Evolutionary conservation across 345 rosid species (phyloP).

Genomic region (Citrus maxima): DNA sequence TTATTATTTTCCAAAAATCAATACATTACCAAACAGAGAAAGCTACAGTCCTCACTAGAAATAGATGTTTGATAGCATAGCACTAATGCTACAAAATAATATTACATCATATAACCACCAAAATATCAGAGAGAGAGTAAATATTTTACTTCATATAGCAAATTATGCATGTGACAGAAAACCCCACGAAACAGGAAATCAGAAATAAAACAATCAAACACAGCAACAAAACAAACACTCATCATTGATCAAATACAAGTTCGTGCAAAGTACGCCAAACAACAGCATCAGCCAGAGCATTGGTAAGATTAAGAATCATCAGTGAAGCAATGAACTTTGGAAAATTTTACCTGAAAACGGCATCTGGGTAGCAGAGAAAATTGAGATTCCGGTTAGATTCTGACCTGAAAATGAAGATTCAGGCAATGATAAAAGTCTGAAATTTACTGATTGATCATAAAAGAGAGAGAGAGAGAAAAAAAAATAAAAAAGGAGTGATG

Average conservation of each 20-base stretch:
- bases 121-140: not conserved
- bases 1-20: not conserved
- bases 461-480: not conserved
- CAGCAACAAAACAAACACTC: not conserved
- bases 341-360: slow-evolving; percentile 1
- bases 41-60: not conserved
- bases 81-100: not conserved
- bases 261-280: not conserved
- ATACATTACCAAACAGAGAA: slow-evolving; percentile 3
- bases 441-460: not conserved
- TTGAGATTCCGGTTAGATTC: slow-evolving; percentile 11
- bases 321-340: not conserved
- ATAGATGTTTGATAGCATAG: slow-evolving; percentile 2
- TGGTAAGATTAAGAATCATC: not conserved
- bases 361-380: not conserved
- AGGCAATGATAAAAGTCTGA: not conserved
- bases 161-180: slow-evolving; percentile 1
- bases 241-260: not conserved
- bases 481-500: not conserved
- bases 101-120: not conserved
- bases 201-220: not conserved
- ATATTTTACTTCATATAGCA: not conserved
- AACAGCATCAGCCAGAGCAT: not conserved
- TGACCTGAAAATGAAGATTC: not conserved
- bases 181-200: not conserved